Base-by-base conservation (phyloP, 2,329 filamentous ascomycete species). In the Pseudogymnoascus sp. region DNA sequence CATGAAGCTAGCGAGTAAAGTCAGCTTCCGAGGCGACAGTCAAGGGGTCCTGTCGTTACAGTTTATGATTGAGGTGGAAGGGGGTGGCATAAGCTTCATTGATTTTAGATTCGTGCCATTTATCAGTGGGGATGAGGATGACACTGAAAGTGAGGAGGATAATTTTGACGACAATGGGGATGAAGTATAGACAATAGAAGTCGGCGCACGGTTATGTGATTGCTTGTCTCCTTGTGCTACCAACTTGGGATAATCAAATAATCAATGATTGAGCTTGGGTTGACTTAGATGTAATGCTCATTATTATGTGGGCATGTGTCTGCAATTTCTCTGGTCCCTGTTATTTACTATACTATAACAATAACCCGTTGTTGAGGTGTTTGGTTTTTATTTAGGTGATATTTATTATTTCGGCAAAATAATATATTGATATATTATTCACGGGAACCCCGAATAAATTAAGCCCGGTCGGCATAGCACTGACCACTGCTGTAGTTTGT, bases 41-140 rank as follows among this genome's bases (percentile, higher is more conserved):
- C 90, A 96, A 71, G 93, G 94, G 0, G 93, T 99, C 30, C 74
- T 99, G 65, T 97, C 90, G 74, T 76, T 97, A 72, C 94, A 99
- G 71, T 97, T 97, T 69, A 94, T 99, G 88, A 87, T 99, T 14
- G 91, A 97, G 71, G 80, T 92, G 41, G 90, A 94, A 64, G 82
- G 82, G 6, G 81, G 82, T 4, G 79, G 79, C 22, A 78, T 85
- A 38, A 89, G 85, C 67, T 95, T 93, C 74, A 79, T 94, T 22
- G 89, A 94, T 72, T 95, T 93, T 72, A 80, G 88, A 18, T 90
- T 94, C 70, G 86, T 95, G 62, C 90, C 90, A 14, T 86, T 87
- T 62, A 77, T 85, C 60, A 78, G 81, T 14, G 81, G 82, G 20
- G 82, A 88, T 41, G 85, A 85, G 28, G 79, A 81, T 41, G 62